Evolutionary conservation across 495 filamentous ascomycete species (phyloP).

Genomic region (Hypoxylon rickii): DNA sequence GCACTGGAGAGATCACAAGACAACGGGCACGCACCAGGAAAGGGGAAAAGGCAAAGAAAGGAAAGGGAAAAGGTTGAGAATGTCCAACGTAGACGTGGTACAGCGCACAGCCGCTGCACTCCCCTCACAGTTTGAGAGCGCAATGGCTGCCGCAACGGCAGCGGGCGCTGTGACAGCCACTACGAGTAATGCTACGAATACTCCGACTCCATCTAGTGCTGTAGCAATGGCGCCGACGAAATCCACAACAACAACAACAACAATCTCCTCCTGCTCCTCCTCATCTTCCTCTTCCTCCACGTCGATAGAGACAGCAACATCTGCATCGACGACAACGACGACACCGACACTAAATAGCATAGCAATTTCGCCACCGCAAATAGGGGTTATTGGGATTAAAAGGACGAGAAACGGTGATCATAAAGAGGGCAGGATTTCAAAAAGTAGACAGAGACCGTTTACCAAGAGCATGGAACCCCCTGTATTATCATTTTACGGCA

Average conservation of each 20-base stretch:
- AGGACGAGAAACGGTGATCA: conserved; percentile 37
- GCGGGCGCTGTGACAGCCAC: conserved; percentile 18
- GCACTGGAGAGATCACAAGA: conserved; percentile 39
- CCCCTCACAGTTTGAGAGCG: conserved; percentile 37
- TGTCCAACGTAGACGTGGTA: conserved; percentile 44
- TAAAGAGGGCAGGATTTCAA: conserved; percentile 36
- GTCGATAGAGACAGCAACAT: conserved; percentile 16
- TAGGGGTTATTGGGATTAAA: conserved; percentile 36
- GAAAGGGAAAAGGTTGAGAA: conserved; percentile 22
- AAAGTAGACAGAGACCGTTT: conserved; percentile 37
- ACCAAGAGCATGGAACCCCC: conserved; percentile 67
- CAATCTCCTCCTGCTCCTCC: too few species aligned
- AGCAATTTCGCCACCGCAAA: conserved; percentile 6
- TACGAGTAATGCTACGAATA: neutral
- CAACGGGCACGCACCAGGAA: conserved; percentile 36
- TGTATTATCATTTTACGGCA: conserved; percentile 75
- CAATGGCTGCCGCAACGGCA: conserved; percentile 38
- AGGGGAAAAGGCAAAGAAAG: neutral
- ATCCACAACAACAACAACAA: conserved; percentile 18
- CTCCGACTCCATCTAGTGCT: neutral
- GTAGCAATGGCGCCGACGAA: conserved; percentile 25
- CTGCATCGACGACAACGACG: conserved; percentile 11
- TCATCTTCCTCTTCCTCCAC: conserved; percentile 10
- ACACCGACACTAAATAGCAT: neutral
- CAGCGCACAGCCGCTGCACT: conserved; percentile 38